Evolutionary conservation across 2,329 filamentous ascomycete genomes (phyloP), one percentile per base, ranked within the genome.

Genomic region (Colletotrichum incanum): DNA sequence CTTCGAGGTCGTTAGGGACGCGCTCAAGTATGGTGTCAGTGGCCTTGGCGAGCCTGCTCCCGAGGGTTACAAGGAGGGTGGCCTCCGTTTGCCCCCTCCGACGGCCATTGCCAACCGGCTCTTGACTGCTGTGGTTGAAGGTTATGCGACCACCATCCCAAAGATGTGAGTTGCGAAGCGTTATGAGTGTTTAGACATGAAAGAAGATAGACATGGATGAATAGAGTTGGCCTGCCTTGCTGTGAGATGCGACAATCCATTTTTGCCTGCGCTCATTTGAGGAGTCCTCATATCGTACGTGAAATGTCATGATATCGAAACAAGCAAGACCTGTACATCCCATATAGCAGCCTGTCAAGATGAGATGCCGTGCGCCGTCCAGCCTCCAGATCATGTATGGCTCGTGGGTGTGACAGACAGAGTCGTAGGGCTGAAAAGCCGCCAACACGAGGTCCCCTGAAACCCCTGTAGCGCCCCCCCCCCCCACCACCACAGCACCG

Each of bases 31-130:
- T 11, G 93, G 93, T 0, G 90, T 90, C 0, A 92, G 90, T 80
- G 88, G 88, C 2, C 79, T 98, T 71, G 93, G 91, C 18, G 92
- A 93, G 52, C 80, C 85, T 1, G 84, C 92, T 1, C 89, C 90
- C 0, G 84, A 88, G 50, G 92, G 88, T 14, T 95, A 95, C 78
- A 92, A 91, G 79, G 91, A 95, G 80, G 95, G 94, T 0, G 90
- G 87, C 4, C 81, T 99, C 84, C 89, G 94, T 67, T 82, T 99
- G 79, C 96, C 96, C 56, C 94, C 95, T 2, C 85, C 87, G 71
- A 97, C 95, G 45, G 96, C 96, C 1, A 98, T 99, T 87, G 96
- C 96, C 20, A 93, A 98, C 81, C 93, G 95, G 80, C 83, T 98
- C 79, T 91, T 99, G 76, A 88, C 86, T 64, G 94, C 95, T 1